A percentile compares a stretch with the other conserved stretches of the same genome.
Evolutionary conservation across 208 protist species (phyloP).

Genomic region (Plasmodiophora brassicae): DNA sequence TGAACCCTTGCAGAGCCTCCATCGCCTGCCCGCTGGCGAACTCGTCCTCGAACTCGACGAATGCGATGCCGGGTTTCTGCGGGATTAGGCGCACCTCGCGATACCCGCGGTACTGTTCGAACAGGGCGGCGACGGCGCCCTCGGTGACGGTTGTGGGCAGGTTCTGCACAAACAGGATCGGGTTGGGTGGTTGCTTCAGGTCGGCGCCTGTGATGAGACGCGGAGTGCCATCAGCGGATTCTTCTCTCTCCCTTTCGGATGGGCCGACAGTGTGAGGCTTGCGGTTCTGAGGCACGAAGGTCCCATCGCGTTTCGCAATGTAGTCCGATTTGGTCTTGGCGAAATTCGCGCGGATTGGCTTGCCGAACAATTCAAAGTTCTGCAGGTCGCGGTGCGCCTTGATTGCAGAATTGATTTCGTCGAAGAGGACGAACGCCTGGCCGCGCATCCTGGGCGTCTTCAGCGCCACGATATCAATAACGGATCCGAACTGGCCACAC

Average conservation of each 20-base stretch:
- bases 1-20: conserved; percentile 55
- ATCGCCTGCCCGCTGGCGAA: conserved; percentile 57
- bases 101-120: conserved; percentile 63
- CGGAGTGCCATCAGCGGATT: neutral
- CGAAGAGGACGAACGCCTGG: conserved; percentile 76
- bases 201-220: neutral
- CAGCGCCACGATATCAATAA: conserved; percentile 68
- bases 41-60: conserved; percentile 65
- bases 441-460: conserved; percentile 70
- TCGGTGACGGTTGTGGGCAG: conserved; percentile 57
- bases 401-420: conserved; percentile 63
- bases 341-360: conserved; percentile 55
- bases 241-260: neutral
- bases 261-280: neutral
- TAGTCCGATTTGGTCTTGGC: conserved; percentile 20
- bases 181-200: conserved; percentile 52
- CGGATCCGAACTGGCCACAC: conserved; percentile 68
- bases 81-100: conserved; percentile 60
- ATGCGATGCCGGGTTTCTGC: conserved; percentile 60
- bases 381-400: conserved; percentile 60
- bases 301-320: conserved; percentile 42
- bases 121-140: conserved; percentile 60
- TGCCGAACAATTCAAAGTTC: conserved; percentile 64
- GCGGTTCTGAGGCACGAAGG: neutral
- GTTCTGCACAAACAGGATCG: conserved; percentile 65